phyloP scores from a whole-genome alignment of 2,329 filamentous ascomycete genomes.

The Arthrobotrys iridis region DNA sequence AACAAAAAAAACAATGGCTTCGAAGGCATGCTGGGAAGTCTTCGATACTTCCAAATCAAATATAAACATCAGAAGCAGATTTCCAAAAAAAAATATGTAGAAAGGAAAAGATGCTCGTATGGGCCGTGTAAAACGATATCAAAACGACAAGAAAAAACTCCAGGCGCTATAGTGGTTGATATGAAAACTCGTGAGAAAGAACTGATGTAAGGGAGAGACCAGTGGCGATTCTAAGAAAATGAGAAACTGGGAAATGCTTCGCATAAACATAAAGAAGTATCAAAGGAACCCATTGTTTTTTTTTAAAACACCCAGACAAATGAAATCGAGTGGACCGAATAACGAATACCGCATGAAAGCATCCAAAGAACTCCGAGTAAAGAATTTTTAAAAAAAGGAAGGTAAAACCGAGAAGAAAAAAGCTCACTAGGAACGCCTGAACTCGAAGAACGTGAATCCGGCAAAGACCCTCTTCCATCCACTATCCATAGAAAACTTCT shows the following conservation, averaged over 20 bases:
- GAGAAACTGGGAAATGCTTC: conserved; percentile 13
- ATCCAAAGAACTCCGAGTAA: conserved; percentile 12
- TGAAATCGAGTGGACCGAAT: conserved; percentile 16
- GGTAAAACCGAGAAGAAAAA: neutral
- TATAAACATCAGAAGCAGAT: conserved; percentile 24
- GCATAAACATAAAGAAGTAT: conserved; percentile 11
- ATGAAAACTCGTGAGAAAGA: neutral
- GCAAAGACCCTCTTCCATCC: conserved; percentile 35
- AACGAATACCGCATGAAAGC: conserved; percentile 10
- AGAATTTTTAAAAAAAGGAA: conserved; percentile 4
- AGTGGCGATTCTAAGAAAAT: conserved; percentile 34
- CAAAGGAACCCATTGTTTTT: conserved; percentile 32
- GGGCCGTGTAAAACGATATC: neutral
- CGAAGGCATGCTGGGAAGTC: too few relatives aligned
- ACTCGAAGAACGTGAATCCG: conserved; percentile 16
- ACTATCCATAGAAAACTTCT: neutral
- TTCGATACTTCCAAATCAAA: conserved; percentile 35
- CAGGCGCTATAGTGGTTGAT: conserved; percentile 26
- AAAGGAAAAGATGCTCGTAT: conserved; percentile 2
- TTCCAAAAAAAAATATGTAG: neutral
- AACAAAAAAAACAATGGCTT: neutral
- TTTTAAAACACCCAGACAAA: conserved; percentile 29
- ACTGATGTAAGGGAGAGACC: conserved; percentile 2
- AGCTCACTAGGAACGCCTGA: neutral
- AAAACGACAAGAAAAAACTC: conserved; percentile 23